A percentile compares a stretch with the other conserved stretches of the same genome.
phyloP scores from a whole-genome alignment of 805 yeast genomes.

The Ogataea pini region DNA sequence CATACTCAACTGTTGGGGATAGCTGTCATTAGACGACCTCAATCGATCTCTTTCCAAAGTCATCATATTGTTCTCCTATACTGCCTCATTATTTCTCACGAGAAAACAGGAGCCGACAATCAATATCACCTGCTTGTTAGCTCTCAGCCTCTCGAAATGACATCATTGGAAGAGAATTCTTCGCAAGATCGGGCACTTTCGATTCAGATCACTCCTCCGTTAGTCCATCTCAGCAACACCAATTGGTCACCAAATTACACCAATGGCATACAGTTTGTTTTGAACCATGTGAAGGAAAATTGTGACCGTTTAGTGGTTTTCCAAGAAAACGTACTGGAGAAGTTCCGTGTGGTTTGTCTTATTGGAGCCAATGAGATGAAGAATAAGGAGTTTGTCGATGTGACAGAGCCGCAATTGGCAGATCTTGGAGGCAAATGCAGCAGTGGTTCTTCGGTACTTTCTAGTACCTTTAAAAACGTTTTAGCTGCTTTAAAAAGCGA shows the following conservation, averaged over 20 bases:
- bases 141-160: background rate
- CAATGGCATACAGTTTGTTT: conserved; percentile 12
- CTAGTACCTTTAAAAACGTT: background rate
- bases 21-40: background rate
- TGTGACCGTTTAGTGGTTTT: conserved; percentile 6
- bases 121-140: no score
- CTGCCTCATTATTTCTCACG: no score
- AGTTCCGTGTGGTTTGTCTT: conserved; percentile 5
- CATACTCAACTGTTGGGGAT: background rate
- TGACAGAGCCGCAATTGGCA: conserved; percentile 3
- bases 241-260: conserved; percentile 21
- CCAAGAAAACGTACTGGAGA: conserved; percentile 8
- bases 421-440: background rate
- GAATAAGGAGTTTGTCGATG: conserved; percentile 5
- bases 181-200: background rate
- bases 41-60: background rate
- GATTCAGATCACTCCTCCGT: background rate
- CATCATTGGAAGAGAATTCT: background rate
- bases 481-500: conserved; percentile 3
- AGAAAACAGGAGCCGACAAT: no score
- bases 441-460: background rate
- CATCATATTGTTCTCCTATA: background rate
- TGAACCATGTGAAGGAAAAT: conserved; percentile 10
- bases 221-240: conserved; percentile 13
- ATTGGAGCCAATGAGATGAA: conserved; percentile 3